These are phyloP conservation scores for Lasiosphaeria ovina DNA, from an alignment of 495 filamentous ascomycete species.

Conservation along the genomic window DNA sequence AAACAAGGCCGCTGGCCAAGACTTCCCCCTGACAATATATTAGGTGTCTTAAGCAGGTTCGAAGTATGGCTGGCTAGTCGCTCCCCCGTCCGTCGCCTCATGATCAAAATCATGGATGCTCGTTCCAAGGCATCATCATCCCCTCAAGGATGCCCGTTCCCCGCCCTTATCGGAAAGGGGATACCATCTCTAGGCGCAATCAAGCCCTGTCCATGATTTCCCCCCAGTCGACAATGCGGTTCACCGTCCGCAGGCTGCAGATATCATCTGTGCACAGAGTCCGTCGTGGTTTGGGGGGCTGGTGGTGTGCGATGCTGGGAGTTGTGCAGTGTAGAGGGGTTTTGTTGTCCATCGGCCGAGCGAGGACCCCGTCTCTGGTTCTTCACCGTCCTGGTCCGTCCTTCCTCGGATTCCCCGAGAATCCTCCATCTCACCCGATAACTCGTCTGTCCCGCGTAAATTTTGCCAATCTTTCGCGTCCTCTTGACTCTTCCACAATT, in stretches of 20 bases:
- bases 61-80: background rate
- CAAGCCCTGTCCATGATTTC: background rate
- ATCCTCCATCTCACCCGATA: slow-evolving; percentile 6
- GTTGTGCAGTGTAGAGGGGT: slow-evolving; percentile 12
- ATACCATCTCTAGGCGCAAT: background rate
- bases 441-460: slow-evolving; percentile 2
- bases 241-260: slow-evolving; percentile 9
- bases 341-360: slow-evolving; percentile 14
- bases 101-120: background rate
- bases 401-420: slow-evolving; percentile 9
- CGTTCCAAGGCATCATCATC: background rate
- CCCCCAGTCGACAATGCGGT: background rate
- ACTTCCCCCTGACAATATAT: background rate
- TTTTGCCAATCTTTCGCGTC: slow-evolving; percentile 28
- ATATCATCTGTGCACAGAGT: slow-evolving; percentile 5
- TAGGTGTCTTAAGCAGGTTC: background rate
- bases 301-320: background rate
- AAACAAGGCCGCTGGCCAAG: background rate
- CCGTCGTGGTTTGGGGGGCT: slow-evolving; percentile 2
- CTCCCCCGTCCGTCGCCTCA: background rate
- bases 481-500: slow-evolving; percentile 5
- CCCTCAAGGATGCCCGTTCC: background rate
- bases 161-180: background rate
- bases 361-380: slow-evolving; percentile 16
- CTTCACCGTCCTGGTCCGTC: slow-evolving; percentile 6